Conservation (phyloP, 108 stramenopile genomes). For the Cyclotella cryptica region DNA sequence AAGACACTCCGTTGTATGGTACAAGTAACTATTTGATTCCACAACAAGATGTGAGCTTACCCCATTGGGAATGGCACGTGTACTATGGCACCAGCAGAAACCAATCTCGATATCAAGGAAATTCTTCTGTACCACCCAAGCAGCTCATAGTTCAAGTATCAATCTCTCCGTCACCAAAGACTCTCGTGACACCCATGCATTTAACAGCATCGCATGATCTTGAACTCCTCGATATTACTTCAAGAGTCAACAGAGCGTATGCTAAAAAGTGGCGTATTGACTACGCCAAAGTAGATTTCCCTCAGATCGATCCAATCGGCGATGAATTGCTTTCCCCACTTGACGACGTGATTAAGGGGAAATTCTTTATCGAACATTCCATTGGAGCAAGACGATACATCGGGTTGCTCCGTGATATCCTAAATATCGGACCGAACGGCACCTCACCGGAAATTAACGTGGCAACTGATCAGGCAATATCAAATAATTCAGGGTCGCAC, state of each 20-base stretch:
- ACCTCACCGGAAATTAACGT: not conserved
- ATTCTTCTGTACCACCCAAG: not conserved
- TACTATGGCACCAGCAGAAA: slow-evolving; percentile 3
- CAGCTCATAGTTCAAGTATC: slow-evolving; percentile 17
- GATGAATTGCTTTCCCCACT: slow-evolving; percentile 1
- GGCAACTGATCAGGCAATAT: not conserved
- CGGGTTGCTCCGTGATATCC: slow-evolving; percentile 5
- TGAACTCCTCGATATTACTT: not conserved
- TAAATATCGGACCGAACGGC: not conserved
- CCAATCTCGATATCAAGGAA: not conserved
- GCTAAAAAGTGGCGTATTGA: slow-evolving; percentile 9
- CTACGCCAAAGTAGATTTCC: slow-evolving; percentile 7
- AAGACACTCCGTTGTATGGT: not conserved
- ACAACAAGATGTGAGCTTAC: not conserved
- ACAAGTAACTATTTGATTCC: not conserved
- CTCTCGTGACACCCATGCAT: not conserved
- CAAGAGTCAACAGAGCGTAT: slow-evolving; percentile 13
- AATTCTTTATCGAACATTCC: not conserved
- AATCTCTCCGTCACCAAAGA: not conserved
- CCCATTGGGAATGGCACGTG: slow-evolving; percentile 22
- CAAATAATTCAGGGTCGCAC: not conserved
- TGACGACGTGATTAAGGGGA: not conserved
- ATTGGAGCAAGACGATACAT: slow-evolving; percentile 7
- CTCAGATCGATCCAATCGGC: not conserved
- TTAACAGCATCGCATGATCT: not conserved